These are phyloP conservation scores for Calonectria crousiana DNA, from an alignment of 2,329 filamentous ascomycete species.

Conservation along the genomic window DNA sequence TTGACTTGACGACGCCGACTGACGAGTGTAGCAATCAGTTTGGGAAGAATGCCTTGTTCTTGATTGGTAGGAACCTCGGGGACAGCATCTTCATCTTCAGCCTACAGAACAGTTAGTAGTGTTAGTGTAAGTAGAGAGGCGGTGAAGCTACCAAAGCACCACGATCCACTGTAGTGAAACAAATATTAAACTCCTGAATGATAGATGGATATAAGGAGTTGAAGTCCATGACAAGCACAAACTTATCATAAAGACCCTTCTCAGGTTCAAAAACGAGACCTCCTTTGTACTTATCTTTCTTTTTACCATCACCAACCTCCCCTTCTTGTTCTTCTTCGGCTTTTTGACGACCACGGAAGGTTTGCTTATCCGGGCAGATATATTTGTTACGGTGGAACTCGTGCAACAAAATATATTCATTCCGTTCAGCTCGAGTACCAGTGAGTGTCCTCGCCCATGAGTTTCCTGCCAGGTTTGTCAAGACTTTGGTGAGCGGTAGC, in stretches of 20 bases:
- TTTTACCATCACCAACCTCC: constrained; percentile 81
- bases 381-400: constrained; percentile 98
- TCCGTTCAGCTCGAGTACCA: constrained; percentile 95
- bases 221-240: constrained; percentile 99
- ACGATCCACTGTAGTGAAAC: constrained; percentile 96
- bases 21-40: constrained; percentile 92
- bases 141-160: constrained; percentile 70
- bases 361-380: constrained; percentile 96
- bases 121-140: not conserved
- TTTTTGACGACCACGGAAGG: constrained; percentile 80
- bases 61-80: constrained; percentile 86
- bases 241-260: constrained; percentile 97
- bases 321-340: constrained; percentile 80
- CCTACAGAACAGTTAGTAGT: constrained; percentile 47
- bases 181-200: constrained; percentile 99
- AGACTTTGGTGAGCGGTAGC: constrained; percentile 90
- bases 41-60: constrained; percentile 86
- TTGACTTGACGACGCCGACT: constrained; percentile 92
- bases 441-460: constrained; percentile 97
- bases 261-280: constrained; percentile 98
- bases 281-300: constrained; percentile 99
- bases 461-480: constrained; percentile 97
- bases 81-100: constrained; percentile 85
- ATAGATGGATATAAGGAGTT: constrained; percentile 99
- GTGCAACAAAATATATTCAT: constrained; percentile 98